Conservation (phyloP, 768 basidiomycete genomes). For the Goffeauzyma gilvescens region DNA sequence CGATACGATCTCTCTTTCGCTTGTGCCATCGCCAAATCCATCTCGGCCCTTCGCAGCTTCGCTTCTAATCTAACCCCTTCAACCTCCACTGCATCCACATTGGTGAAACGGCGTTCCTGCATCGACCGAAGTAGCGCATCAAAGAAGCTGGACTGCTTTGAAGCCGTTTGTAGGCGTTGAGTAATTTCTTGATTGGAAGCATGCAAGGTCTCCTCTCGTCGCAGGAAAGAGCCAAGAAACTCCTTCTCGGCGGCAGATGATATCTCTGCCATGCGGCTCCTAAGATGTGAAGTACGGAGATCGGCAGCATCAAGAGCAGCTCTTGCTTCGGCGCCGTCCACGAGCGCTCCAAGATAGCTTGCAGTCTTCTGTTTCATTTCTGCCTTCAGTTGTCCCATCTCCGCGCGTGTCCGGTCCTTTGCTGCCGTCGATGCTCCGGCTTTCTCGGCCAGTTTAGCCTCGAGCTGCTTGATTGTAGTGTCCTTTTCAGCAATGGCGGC, state of each 20-base stretch:
- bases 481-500: slow-evolving; percentile 82
- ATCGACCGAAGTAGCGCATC: slow-evolving; percentile 12
- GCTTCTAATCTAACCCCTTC: slow-evolving; percentile 12
- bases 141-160: slow-evolving; percentile 12
- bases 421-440: slow-evolving; percentile 45
- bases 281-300: slow-evolving; percentile 13
- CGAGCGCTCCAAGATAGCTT: slow-evolving; percentile 6
- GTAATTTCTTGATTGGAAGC: slow-evolving; percentile 13
- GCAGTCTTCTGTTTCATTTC: slow-evolving; percentile 10
- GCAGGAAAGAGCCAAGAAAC: slow-evolving; percentile 10
- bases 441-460: slow-evolving; percentile 63
- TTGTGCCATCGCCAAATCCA: slow-evolving; percentile 9
- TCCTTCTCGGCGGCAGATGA: slow-evolving; percentile 12
- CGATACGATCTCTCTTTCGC: slow-evolving; percentile 16
- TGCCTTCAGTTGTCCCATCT: slow-evolving; percentile 8
- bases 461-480: slow-evolving; percentile 62
- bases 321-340: slow-evolving; percentile 16
- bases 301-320: slow-evolving; percentile 22
- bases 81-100: slow-evolving; percentile 11
- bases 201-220: slow-evolving; percentile 14
- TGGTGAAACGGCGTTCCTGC: slow-evolving; percentile 14
- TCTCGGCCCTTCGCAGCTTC: slow-evolving; percentile 9
- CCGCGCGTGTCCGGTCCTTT: slow-evolving; percentile 35
- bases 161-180: slow-evolving; percentile 7
- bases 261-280: slow-evolving; percentile 14